These are phyloP conservation scores for Lecanosticta acicola DNA, from an alignment of 2,329 filamentous ascomycete genomes.

Conservation along the genomic window DNA sequence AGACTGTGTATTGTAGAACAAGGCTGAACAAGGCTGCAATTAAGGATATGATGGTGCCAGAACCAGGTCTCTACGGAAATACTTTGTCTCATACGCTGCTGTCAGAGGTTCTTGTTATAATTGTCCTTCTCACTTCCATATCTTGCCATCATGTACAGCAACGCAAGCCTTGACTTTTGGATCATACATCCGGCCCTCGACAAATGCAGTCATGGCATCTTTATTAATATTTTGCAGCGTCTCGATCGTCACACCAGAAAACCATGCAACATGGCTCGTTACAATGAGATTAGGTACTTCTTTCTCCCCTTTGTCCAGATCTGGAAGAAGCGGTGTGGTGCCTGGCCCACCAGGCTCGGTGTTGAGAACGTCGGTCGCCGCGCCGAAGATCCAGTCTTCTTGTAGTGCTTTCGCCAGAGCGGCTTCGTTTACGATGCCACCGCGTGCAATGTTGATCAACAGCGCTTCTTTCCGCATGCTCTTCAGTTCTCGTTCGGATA, in stretches of 20 bases:
- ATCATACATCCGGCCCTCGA: constrained; percentile 20
- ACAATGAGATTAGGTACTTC: constrained; percentile 17
- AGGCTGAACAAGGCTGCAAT: too few relatives aligned
- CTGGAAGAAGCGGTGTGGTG: constrained; percentile 14
- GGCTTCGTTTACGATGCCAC: constrained; percentile 20
- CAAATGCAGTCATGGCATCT: constrained; percentile 19
- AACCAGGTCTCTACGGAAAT: too few relatives aligned
- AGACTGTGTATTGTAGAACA: too few relatives aligned
- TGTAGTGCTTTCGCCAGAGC: constrained; percentile 17
- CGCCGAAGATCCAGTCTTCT: constrained; percentile 17
- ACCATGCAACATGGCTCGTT: constrained; percentile 19
- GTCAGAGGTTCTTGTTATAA: too few relatives aligned
- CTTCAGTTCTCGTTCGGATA: constrained; percentile 14
- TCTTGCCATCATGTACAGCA: constrained; percentile 20
- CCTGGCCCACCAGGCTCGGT: constrained; percentile 19
- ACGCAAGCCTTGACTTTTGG: constrained; percentile 16
- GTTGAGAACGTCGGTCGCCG: constrained; percentile 20
- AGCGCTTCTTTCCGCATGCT: constrained; percentile 17
- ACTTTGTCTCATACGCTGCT: too few relatives aligned
- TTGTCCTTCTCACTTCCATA: constrained; percentile 14
- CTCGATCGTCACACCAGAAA: constrained; percentile 14
- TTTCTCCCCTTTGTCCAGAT: constrained; percentile 17
- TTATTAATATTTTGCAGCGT: constrained; percentile 17
- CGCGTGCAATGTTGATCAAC: constrained; percentile 17
- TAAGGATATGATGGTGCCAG: too few relatives aligned